phyloP scores from a whole-genome alignment of 1,284 basidiomycete genomes.

The Sanghuangporus sanghuang region DNA sequence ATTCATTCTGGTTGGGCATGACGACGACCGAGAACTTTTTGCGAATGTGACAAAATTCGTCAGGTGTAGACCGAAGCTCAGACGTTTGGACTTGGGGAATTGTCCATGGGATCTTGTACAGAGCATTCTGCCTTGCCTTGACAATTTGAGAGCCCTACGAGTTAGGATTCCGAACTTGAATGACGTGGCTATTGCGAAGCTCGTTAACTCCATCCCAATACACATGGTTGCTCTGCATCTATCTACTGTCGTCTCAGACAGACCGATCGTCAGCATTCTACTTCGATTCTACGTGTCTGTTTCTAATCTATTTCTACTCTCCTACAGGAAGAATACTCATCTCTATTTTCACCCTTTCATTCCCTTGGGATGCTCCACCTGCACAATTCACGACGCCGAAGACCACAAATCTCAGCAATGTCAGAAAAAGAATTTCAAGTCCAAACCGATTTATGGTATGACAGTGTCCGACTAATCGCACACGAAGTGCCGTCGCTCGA shows the following conservation, averaged over 20 bases:
- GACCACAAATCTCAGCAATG: slow-evolving; percentile 52
- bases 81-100: slow-evolving; percentile 52
- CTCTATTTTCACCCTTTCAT: slow-evolving; percentile 40
- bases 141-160: slow-evolving; percentile 46
- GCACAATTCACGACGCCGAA: slow-evolving; percentile 38
- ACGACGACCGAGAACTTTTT: slow-evolving; percentile 49
- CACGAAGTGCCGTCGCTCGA: slow-evolving; percentile 45
- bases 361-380: slow-evolving; percentile 55
- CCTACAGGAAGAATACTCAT: slow-evolving; percentile 46
- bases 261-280: slow-evolving; percentile 39
- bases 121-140: slow-evolving; percentile 43
- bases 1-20: slow-evolving; percentile 56
- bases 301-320: background rate
- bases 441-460: slow-evolving; percentile 52
- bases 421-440: slow-evolving; percentile 52
- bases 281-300: background rate
- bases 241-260: slow-evolving; percentile 42
- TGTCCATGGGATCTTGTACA: slow-evolving; percentile 60
- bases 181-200: slow-evolving; percentile 30
- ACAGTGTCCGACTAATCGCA: slow-evolving; percentile 45
- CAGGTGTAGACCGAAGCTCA: slow-evolving; percentile 38
- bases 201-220: slow-evolving; percentile 41
- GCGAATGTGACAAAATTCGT: slow-evolving; percentile 50
- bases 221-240: slow-evolving; percentile 51
- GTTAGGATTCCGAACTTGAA: slow-evolving; percentile 48